A percentile compares a stretch with the other conserved stretches of the same genome.
These are phyloP conservation scores for Penicillium psychrofluorescens DNA, from an alignment of 495 filamentous ascomycete genomes.

Conservation along the genomic window DNA sequence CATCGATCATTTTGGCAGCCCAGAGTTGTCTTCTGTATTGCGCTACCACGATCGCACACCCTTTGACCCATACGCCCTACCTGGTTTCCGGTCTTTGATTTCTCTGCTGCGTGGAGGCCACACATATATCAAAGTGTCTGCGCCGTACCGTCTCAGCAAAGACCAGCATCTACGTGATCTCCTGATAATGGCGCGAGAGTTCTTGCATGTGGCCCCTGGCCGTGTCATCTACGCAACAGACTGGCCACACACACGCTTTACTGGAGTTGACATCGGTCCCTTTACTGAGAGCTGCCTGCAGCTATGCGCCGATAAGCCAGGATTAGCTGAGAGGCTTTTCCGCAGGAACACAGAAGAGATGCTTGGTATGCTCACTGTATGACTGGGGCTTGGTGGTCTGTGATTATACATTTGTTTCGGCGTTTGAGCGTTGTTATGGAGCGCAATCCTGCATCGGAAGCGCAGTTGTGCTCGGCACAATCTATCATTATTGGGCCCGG, in stretches of 20 bases:
- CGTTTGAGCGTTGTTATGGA: not conserved
- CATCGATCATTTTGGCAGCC: constrained; percentile 46
- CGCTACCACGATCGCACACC: not conserved
- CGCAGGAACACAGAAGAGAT: constrained; percentile 39
- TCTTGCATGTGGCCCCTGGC: constrained; percentile 27
- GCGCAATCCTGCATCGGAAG: too few species aligned
- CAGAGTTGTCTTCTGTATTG: constrained; percentile 17
- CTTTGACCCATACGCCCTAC: constrained; percentile 33
- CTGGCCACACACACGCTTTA: constrained; percentile 47
- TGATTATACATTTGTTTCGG: not conserved
- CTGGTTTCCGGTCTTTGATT: constrained; percentile 35
- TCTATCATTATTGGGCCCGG: too few species aligned
- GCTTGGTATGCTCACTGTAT: constrained; percentile 14
- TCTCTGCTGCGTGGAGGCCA: constrained; percentile 28
- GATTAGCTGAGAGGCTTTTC: constrained; percentile 35
- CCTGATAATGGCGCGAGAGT: constrained; percentile 29
- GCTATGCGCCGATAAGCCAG: constrained; percentile 29
- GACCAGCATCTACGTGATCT: constrained; percentile 29
- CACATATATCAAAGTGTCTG: constrained; percentile 45
- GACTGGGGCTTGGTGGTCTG: constrained; percentile 2
- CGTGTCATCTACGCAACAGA: constrained; percentile 44
- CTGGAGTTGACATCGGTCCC: constrained; percentile 33
- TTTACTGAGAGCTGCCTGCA: constrained; percentile 37
- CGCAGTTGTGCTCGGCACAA: too few species aligned
- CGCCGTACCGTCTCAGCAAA: constrained; percentile 39